Evolutionary conservation across 2,329 filamentous ascomycete species (phyloP).

Genomic region (Sporothrix phasma): DNA sequence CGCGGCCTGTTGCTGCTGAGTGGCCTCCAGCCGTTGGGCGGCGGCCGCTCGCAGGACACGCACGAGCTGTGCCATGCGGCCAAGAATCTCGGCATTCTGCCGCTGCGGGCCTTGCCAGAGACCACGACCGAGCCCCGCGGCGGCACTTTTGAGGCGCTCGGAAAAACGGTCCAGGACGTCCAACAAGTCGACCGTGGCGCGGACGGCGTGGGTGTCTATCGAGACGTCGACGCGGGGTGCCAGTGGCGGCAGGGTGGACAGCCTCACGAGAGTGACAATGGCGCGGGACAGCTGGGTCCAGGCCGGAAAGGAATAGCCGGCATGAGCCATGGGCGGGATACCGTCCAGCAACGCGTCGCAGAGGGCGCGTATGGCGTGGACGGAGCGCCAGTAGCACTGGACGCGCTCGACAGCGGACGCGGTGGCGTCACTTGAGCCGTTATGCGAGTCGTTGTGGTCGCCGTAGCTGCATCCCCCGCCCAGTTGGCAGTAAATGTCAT

Average conservation of each 20-base stretch:
- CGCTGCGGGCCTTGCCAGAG: neutral
- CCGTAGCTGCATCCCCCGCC: too few relatives aligned
- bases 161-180: conserved; percentile 21
- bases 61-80: neutral
- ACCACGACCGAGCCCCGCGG: neutral
- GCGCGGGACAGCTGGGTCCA: conserved; percentile 14
- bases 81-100: neutral
- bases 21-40: neutral
- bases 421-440: too few relatives aligned
- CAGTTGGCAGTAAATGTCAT: conserved; percentile 1
- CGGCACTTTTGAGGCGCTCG: conserved; percentile 10
- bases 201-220: conserved; percentile 28
- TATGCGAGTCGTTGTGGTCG: too few relatives aligned
- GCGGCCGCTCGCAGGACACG: neutral
- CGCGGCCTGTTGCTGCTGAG: neutral
- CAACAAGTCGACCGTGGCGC: conserved; percentile 26
- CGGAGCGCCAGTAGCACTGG: conserved; percentile 9
- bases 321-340: neutral
- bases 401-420: neutral
- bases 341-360: conserved; percentile 7
- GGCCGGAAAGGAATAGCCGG: conserved; percentile 5
- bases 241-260: conserved; percentile 24
- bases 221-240: conserved; percentile 3
- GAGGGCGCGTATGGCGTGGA: conserved; percentile 9
- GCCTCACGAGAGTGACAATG: conserved; percentile 6